Evolutionary conservation across 192 early-diverging fungal genomes (phyloP), one percentile per base, ranked within the genome.

Genomic region (Coemansia sp.): DNA sequence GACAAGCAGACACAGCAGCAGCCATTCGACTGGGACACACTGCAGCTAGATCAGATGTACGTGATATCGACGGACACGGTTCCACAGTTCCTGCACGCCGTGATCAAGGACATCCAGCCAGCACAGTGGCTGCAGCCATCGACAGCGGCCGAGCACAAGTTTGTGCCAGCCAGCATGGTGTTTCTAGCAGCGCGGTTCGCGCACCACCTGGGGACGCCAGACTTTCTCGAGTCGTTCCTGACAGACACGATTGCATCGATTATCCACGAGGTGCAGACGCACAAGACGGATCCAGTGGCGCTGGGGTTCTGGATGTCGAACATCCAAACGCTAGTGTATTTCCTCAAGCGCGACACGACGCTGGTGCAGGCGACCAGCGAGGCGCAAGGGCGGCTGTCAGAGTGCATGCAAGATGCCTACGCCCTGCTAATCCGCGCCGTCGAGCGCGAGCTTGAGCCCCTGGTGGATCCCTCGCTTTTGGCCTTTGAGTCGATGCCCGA

Each of bases 11-110:
- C 62, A 36, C 66, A 62, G 22, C 70, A 58, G 18, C 69, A 76
- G 61, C 58, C 71, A 9, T 95, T 93, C 79, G 86, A 91, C 64
- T 98, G 94, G 94, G 88, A 91, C 53, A 84, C 75, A 16, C 94
- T 95, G 79, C 80, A 88, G 71, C 89, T 90, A 15, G 92, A 95
- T 83, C 95, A 98, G 77, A 98, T 98, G 97, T 92, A 95, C 85
- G 95, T 97, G n/a, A 95, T 97, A 77, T 90, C 90, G 61, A 87
- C 85, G 64, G 85, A 88, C 34, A 89, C 89, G 8, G 81, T 95
- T 53, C 85, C 88, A 13, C 86, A 87, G 65, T 91, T 96, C 62
- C 87, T 98, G 41, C 79, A 91, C 60, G 87, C 88, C 0, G 87
- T 90, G 18, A 87, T 98, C 68, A 87, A 80, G 18, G 83, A 88